phyloP scores from a whole-genome alignment of 1,139 yeast species.

The Ogataea hybrid region DNA sequence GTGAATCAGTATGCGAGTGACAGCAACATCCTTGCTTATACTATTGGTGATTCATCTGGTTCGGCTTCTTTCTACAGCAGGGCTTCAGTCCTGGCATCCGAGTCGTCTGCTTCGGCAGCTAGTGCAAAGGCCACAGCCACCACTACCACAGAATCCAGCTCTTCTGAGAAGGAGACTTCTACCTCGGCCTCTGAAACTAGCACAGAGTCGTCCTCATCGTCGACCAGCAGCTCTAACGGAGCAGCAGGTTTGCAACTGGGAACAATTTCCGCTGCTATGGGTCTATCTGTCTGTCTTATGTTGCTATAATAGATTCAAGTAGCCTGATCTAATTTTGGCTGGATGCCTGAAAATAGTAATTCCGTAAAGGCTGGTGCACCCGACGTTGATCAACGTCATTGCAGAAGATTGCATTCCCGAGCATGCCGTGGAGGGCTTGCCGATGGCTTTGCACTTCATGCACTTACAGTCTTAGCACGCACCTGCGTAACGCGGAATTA shows the following conservation, averaged over 20 bases:
- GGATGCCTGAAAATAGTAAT: too few species aligned
- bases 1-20: conserved; percentile 1
- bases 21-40: not conserved
- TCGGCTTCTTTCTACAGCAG: conserved; percentile 1
- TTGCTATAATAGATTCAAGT: not conserved
- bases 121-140: not conserved
- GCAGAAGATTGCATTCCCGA: too few species aligned
- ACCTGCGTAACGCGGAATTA: too few species aligned
- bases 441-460: too few species aligned
- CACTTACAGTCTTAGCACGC: too few species aligned
- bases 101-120: not conserved
- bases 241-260: not conserved
- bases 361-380: too few species aligned
- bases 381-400: too few species aligned
- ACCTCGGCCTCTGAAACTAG: not conserved
- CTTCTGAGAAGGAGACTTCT: not conserved
- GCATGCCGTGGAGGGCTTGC: too few species aligned
- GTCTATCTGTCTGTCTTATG: not conserved
- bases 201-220: not conserved
- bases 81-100: not conserved
- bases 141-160: not conserved
- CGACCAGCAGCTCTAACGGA: conserved; percentile 1
- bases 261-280: not conserved
- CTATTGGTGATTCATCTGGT: not conserved
- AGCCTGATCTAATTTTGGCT: not conserved